These are phyloP conservation scores for Dimocarpus longan DNA, from an alignment of 345 rosid species.

Conservation along the genomic window DNA sequence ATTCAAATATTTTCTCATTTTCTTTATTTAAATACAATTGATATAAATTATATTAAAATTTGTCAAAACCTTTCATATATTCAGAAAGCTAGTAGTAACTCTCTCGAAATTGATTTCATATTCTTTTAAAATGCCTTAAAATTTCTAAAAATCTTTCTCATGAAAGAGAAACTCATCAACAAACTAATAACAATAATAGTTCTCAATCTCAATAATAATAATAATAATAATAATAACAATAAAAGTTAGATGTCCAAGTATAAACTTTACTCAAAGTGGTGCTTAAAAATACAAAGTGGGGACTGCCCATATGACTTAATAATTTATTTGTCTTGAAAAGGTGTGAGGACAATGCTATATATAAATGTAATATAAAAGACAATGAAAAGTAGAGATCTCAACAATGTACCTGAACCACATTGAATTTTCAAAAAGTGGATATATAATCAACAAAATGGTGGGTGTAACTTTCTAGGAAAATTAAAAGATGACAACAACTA, in stretches of 20 bases:
- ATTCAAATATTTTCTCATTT: too few species aligned
- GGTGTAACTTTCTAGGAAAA: too few species aligned
- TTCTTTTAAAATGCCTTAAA: neutral
- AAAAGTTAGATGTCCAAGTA: neutral
- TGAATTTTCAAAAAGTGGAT: conserved; percentile 3
- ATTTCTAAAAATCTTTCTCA: too few species aligned
- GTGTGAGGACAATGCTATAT: conserved; percentile 7
- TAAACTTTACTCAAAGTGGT: neutral
- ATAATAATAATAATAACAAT: too few species aligned
- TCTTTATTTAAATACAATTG: too few species aligned
- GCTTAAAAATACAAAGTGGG: neutral
- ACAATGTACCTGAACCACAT: conserved; percentile 9
- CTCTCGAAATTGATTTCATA: neutral
- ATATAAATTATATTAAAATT: too few species aligned
- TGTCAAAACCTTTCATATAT: too few species aligned
- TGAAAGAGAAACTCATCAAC: too few species aligned
- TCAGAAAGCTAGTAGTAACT: neutral
- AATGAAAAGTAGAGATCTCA: conserved; percentile 11
- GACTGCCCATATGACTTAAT: neutral
- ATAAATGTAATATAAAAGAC: neutral
- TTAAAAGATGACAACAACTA: too few species aligned
- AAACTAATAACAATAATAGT: too few species aligned
- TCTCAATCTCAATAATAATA: too few species aligned
- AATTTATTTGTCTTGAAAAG: conserved; percentile 9
- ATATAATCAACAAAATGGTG: too few species aligned